These are phyloP conservation scores for Calocera viscosa DNA, from an alignment of 768 basidiomycete genomes.

Conservation along the genomic window DNA sequence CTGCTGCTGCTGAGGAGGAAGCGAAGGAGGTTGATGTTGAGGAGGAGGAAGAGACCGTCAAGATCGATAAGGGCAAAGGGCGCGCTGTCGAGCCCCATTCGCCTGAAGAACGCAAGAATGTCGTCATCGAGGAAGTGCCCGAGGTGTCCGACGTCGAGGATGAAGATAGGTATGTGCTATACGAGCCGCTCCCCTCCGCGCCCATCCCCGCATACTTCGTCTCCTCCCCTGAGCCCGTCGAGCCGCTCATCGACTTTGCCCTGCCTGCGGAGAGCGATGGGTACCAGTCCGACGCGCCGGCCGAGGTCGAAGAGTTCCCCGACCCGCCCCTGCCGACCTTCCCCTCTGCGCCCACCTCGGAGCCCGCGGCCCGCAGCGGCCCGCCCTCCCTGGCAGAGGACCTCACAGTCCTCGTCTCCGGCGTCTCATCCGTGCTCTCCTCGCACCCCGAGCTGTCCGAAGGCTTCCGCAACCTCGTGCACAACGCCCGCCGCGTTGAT, in stretches of 20 bases:
- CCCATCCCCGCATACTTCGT: constrained; percentile 36
- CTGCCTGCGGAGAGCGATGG: constrained; percentile 28
- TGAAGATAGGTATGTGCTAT: not conserved
- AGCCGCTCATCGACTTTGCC: constrained; percentile 51
- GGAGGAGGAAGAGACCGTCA: constrained; percentile 22
- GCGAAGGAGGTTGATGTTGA: constrained; percentile 28
- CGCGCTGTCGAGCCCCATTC: constrained; percentile 26
- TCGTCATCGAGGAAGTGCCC: not conserved
- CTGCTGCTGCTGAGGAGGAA: constrained; percentile 23
- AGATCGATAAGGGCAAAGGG: constrained; percentile 40
- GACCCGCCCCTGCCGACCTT: constrained; percentile 44
- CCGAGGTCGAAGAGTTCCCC: constrained; percentile 27
- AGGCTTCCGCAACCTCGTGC: constrained; percentile 48
- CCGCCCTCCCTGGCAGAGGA: constrained; percentile 52
- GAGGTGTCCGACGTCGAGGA: not conserved
- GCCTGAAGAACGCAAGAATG: not conserved
- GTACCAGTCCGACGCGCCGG: not conserved
- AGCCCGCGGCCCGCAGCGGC: constrained; percentile 20
- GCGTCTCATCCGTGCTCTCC: constrained; percentile 42
- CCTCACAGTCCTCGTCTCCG: constrained; percentile 46
- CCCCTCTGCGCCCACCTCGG: constrained; percentile 21
- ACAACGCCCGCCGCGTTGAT: constrained; percentile 48
- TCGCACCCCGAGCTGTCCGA: constrained; percentile 63
- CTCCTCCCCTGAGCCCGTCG: constrained; percentile 35
- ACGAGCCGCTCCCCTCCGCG: constrained; percentile 9